phyloP scores from a whole-genome alignment of 2,329 filamentous ascomycete genomes.

The Gliomastix tumulicola region DNA sequence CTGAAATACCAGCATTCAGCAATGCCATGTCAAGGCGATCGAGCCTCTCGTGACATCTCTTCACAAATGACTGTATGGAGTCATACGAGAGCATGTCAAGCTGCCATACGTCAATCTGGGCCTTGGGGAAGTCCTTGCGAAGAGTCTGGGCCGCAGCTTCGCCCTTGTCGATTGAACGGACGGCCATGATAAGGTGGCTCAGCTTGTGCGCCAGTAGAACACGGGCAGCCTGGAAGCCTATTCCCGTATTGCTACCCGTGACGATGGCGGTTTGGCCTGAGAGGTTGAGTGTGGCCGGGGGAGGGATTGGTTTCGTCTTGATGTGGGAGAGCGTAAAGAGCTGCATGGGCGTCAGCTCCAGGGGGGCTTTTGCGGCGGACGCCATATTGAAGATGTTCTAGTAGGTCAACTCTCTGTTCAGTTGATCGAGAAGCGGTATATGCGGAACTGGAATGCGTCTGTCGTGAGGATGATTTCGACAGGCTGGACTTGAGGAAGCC shows the following conservation, averaged over 20 bases:
- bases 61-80: constrained; percentile 30
- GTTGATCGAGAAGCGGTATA: too few relatives aligned
- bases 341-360: too few relatives aligned
- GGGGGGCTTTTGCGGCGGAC: too few relatives aligned
- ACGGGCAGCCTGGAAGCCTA: constrained; percentile 33
- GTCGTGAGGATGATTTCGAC: too few relatives aligned
- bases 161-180: constrained; percentile 28
- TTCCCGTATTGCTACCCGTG: constrained; percentile 35
- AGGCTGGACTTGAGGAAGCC: too few relatives aligned
- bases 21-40: constrained; percentile 33
- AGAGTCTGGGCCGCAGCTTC: constrained; percentile 25
- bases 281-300: too few relatives aligned
- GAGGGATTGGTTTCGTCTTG: too few relatives aligned
- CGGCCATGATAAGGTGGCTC: constrained; percentile 31
- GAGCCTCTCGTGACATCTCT: constrained; percentile 16
- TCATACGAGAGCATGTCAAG: constrained; percentile 35
- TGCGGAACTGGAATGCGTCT: too few relatives aligned
- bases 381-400: too few relatives aligned
- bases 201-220: constrained; percentile 29
- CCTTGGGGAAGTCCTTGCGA: constrained; percentile 12
- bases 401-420: too few relatives aligned
- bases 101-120: constrained; percentile 32
- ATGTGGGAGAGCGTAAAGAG: too few relatives aligned
- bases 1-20: constrained; percentile 32
- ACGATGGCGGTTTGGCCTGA: constrained; percentile 30